Conservation (phyloP, 257 asterid species). For the Plantago major region DNA sequence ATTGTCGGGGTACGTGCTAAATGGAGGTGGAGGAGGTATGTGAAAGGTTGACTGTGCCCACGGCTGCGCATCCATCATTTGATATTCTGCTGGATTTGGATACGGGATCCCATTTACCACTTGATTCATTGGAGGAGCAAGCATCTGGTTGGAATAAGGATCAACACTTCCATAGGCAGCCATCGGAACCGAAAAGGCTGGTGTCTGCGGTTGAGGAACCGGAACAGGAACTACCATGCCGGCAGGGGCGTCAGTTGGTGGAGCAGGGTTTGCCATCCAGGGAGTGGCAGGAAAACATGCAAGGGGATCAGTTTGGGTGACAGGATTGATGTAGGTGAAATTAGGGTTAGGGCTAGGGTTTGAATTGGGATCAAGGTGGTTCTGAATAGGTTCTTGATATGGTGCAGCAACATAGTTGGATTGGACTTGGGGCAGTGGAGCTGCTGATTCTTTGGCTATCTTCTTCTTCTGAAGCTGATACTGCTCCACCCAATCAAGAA, state of each 20-base stretch:
- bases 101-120: constrained; percentile 39
- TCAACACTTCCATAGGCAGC: constrained; percentile 24
- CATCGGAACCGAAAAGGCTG: constrained; percentile 15
- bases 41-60: constrained; percentile 38
- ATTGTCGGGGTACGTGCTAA: constrained; percentile 30
- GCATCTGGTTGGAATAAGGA: constrained; percentile 26
- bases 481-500: constrained; percentile 82
- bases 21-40: constrained; percentile 29
- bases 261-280: constrained; percentile 32
- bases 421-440: not conserved
- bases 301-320: constrained; percentile 21
- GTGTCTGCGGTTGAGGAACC: not conserved
- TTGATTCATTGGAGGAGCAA: constrained; percentile 21
- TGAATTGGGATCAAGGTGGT: not conserved
- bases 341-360: constrained; percentile 21
- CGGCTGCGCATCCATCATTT: constrained; percentile 43
- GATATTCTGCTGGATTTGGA: constrained; percentile 30
- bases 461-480: constrained; percentile 61
- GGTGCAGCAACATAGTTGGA: not conserved
- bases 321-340: constrained; percentile 20
- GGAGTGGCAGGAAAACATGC: constrained; percentile 25
- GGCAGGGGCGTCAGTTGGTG: constrained; percentile 16
- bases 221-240: constrained; percentile 4
- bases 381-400: not conserved
- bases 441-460: not conserved